These are phyloP conservation scores for Nakataea oryzae DNA, from an alignment of 2,329 filamentous ascomycete genomes.

Conservation along the genomic window DNA sequence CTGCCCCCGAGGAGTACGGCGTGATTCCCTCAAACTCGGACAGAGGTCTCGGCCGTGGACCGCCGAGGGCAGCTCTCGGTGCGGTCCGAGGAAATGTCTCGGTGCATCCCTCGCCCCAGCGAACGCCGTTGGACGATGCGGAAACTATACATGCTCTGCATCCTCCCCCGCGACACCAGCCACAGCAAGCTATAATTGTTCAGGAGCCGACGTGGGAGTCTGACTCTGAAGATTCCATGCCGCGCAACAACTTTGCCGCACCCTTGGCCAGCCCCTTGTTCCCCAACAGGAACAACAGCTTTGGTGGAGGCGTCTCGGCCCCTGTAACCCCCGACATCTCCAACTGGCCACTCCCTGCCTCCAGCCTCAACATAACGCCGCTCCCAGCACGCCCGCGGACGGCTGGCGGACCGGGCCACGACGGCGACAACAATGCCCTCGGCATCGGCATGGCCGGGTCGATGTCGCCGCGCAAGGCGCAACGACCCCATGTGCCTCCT, in stretches of 20 bases:
- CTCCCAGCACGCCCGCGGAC: neutral
- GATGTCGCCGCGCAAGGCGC: neutral
- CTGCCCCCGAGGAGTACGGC: neutral
- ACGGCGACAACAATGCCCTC: neutral
- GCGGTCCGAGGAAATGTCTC: neutral
- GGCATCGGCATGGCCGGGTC: neutral
- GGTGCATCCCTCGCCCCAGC: neutral
- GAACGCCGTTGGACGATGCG: neutral
- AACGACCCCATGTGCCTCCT: constrained; percentile 2
- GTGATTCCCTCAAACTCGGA: constrained; percentile 1
- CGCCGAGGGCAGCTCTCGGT: neutral
- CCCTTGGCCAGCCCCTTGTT: constrained; percentile 1
- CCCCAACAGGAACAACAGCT: neutral
- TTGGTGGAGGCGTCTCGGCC: neutral
- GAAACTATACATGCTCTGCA: neutral
- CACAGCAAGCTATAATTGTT: neutral
- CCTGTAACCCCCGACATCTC: constrained; percentile 7
- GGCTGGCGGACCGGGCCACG: neutral
- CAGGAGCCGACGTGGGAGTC: neutral
- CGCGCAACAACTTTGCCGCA: neutral
- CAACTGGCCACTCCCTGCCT: constrained; percentile 11
- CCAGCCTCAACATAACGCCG: neutral
- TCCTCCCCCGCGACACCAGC: neutral
- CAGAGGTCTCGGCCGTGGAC: neutral
- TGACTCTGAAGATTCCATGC: neutral